Evolutionary conservation across 768 basidiomycete genomes (phyloP).

Genomic region (Leucocoprinus leucothites): DNA sequence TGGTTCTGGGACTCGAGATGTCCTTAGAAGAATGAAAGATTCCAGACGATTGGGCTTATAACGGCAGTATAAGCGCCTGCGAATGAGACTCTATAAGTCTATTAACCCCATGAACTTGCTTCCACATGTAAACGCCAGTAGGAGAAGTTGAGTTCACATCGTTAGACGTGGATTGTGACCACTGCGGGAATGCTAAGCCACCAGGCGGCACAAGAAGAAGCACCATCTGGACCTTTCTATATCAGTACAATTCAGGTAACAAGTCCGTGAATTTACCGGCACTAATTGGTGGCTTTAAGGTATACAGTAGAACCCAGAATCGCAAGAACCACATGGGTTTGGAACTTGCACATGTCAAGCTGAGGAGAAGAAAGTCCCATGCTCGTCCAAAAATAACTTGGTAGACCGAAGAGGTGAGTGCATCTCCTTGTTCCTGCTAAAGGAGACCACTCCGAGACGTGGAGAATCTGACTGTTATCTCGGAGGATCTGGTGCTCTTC

Average conservation of each 20-base stretch:
- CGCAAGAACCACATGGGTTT: slow-evolving; percentile 4
- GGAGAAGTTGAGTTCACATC: slow-evolving; percentile 1
- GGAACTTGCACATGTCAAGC: slow-evolving; percentile 6
- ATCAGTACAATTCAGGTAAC: not conserved
- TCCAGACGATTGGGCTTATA: slow-evolving; percentile 2
- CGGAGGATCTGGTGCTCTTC: not conserved
- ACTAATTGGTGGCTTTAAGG: not conserved
- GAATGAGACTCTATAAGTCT: not conserved
- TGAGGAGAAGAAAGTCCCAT: slow-evolving; percentile 5
- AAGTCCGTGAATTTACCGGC: not conserved
- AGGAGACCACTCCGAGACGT: too few species aligned
- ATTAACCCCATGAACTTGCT: not conserved
- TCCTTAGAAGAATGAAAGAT: not conserved
- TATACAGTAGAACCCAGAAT: not conserved
- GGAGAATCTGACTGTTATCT: not conserved
- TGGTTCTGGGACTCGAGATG: slow-evolving; percentile 8
- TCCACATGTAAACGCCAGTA: slow-evolving; percentile 3
- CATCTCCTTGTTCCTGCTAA: not conserved
- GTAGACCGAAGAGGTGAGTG: not conserved
- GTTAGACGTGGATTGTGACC: slow-evolving; percentile 3
- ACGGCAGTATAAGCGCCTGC: not conserved
- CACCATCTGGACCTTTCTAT: not conserved
- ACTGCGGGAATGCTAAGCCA: not conserved
- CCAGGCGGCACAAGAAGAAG: not conserved
- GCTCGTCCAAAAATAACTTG: not conserved